Conservation (phyloP, 345 rosid genomes). For the Melaleuca quinquenervia region DNA sequence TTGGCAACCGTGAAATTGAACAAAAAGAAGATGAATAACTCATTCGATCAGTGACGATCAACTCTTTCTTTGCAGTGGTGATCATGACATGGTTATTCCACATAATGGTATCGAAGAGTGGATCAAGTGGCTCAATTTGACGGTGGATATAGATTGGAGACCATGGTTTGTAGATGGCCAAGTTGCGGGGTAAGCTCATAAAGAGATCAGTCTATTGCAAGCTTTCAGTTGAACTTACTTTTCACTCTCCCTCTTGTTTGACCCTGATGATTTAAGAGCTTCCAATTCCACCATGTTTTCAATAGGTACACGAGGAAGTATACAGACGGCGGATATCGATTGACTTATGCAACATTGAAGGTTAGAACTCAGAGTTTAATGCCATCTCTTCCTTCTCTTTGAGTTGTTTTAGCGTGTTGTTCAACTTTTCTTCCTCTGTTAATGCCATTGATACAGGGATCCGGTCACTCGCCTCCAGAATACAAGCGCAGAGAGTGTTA, state of each 20-base stretch:
- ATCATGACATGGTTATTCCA: slow-evolving; percentile 24
- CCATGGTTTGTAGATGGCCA: slow-evolving; percentile 25
- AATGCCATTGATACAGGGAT: slow-evolving; percentile 3
- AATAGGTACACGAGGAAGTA: slow-evolving; percentile 9
- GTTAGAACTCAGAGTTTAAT: background rate
- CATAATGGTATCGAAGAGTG: slow-evolving; percentile 15
- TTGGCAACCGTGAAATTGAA: background rate
- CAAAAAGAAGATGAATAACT: background rate
- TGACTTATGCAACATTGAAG: slow-evolving; percentile 14
- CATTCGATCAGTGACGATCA: background rate
- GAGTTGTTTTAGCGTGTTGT: background rate
- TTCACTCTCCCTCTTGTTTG: background rate
- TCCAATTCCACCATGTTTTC: background rate
- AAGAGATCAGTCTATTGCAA: background rate
- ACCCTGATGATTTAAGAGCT: background rate
- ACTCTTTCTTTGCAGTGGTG: slow-evolving; percentile 14
- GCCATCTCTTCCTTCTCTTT: background rate
- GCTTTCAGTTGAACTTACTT: background rate
- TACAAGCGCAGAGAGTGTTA: slow-evolving; percentile 12
- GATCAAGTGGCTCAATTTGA: slow-evolving; percentile 15
- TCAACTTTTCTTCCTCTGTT: background rate
- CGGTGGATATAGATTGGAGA: slow-evolving; percentile 5
- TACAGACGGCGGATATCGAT: slow-evolving; percentile 2
- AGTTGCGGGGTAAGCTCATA: slow-evolving; percentile 21
- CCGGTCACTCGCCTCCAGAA: slow-evolving; percentile 20